Evolutionary conservation across 148 eudicot genomes (phyloP).

Genomic region (Polygonum maritimum): DNA sequence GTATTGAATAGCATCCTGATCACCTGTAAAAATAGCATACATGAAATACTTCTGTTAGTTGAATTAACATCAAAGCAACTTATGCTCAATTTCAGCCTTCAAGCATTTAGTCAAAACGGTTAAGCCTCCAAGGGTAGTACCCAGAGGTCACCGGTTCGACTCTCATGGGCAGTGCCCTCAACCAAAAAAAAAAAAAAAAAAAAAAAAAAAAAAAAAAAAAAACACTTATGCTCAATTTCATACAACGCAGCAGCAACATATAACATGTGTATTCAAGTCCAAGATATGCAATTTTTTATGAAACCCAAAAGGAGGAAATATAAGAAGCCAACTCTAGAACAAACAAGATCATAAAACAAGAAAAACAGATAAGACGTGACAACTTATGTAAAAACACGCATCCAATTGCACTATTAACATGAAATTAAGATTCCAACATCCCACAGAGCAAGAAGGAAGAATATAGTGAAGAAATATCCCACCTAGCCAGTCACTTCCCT

Average conservation of each 20-base stretch:
- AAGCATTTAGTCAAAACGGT: no score
- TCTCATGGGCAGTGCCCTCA: no score
- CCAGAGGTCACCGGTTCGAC: no score
- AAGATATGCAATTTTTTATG: neutral
- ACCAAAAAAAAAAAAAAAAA: no score
- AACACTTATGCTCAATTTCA: no score
- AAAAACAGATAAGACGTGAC: neutral
- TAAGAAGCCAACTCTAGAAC: neutral
- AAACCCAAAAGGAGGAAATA: neutral
- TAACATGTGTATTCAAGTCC: neutral
- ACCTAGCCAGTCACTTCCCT: constrained; percentile 99
- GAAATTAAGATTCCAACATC: neutral
- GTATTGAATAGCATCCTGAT: constrained; percentile 97
- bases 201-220: no score
- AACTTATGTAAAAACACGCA: neutral
- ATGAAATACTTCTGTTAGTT: neutral
- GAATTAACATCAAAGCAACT: neutral
- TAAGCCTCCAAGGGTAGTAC: no score
- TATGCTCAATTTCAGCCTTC: neutral
- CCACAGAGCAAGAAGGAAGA: neutral
- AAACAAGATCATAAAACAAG: neutral
- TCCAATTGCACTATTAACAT: neutral
- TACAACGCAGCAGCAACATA: neutral
- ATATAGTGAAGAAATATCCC: constrained; percentile 8
- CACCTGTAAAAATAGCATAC: constrained; percentile 42